These are phyloP conservation scores for Umbellularia californica DNA, from an alignment of 164 flowering plant species.

Conservation along the genomic window DNA sequence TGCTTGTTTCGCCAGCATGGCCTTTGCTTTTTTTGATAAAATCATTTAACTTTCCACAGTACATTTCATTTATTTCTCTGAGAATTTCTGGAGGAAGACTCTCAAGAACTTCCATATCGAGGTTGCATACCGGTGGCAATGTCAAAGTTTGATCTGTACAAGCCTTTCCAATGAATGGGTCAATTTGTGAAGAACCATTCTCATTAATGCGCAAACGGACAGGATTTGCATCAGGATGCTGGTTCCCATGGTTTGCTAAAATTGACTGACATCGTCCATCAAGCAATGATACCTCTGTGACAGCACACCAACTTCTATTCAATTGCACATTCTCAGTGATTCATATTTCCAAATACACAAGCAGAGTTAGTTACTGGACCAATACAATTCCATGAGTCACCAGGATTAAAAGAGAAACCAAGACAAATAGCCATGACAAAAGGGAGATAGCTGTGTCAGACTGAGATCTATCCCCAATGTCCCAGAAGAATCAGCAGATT, in stretches of 20 bases:
- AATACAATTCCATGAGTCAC: no score
- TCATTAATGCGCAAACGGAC: conserved; percentile 14
- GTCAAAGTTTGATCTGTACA: conserved; percentile 19
- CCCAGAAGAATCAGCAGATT: no score
- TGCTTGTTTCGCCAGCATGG: conserved; percentile 8
- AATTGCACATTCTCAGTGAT: background rate
- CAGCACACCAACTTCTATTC: conserved; percentile 1
- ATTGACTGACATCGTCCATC: conserved; percentile 6
- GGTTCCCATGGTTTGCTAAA: conserved; percentile 24
- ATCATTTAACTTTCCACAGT: conserved; percentile 53
- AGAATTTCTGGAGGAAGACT: conserved; percentile 76
- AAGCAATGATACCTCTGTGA: conserved; percentile 1
- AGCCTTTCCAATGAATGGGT: conserved; percentile 23
- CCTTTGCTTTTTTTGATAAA: conserved; percentile 35
- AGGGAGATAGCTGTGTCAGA: no score
- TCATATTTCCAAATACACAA: background rate
- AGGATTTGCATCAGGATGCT: conserved; percentile 13
- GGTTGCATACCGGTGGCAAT: conserved; percentile 55
- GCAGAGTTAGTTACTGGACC: no score
- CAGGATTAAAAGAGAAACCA: no score
- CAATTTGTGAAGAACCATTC: conserved; percentile 19
- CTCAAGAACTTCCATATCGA: conserved; percentile 71
- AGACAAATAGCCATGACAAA: no score
- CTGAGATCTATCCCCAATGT: no score
- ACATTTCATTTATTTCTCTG: conserved; percentile 69